Evolutionary conservation across 768 basidiomycete species (phyloP), one percentile per base, ranked within the genome.

Genomic region (Epithele typhae): DNA sequence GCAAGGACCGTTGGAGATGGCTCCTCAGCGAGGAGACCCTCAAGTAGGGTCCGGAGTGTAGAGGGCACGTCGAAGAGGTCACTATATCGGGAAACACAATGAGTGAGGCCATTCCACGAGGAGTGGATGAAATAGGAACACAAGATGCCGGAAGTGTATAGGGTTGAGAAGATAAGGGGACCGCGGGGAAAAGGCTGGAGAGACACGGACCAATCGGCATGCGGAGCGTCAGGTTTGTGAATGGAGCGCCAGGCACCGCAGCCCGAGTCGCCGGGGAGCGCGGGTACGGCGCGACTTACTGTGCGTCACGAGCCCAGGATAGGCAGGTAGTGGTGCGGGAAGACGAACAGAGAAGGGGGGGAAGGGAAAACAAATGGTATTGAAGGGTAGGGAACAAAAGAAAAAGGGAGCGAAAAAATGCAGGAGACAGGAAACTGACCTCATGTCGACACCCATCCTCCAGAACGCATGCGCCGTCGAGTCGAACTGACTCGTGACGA

Each of bases 401-500:
- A 17, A 18, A 25, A 45, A 21, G n/a, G 21, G 40, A 22, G 24
- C 18, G 30, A 37, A 41, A 33, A 45, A 10, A 32, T 22, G 17
- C 27, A n/a, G n/a, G n/a, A n/a, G n/a, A n/a, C 18, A 10, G 6
- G 27, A 25, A 24, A 68, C 81, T 60, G 53, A 92, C 94, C 75
- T 82, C 57, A 93, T 79, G 50, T 84, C 77, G 52, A 98, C 89
- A 33, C 78, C 74, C 55, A 84, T 78, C 25, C 72, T 68, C 9
- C 78, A 74, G 59, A 98, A 96, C 0, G 92, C 88, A 32, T 67
- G 72, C 18, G 90, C 77, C 34, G 84, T 84, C 2, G 75, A 67
- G 64, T 93, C 92, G 71, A 96, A 94, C 55, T 93, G 86, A 59
- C 87, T 86, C 36, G 92, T 92, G 14, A 96, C 78, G 56, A 81